Percentiles rank a stretch among this genome's conserved stretches.
These are phyloP conservation scores for Austroboletus novae-zelandiae DNA, from an alignment of 1,284 basidiomycete genomes.

Conservation along the genomic window DNA sequence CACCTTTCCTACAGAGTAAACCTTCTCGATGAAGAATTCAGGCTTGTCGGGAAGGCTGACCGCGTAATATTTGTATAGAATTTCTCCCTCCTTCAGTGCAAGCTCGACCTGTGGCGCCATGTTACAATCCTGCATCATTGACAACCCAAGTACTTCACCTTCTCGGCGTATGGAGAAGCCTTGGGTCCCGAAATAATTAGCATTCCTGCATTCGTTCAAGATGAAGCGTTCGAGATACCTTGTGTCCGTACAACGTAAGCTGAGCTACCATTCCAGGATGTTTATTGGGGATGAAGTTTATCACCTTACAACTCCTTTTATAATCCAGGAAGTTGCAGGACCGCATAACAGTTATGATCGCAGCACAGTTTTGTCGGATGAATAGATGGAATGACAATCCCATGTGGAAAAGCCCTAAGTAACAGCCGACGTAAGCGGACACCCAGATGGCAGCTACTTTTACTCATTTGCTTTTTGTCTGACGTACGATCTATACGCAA, in stretches of 20 bases:
- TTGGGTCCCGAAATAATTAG: not conserved
- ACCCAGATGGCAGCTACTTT: too few species aligned
- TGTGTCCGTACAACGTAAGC: constrained; percentile 8
- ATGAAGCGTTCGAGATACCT: not conserved
- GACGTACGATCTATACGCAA: too few species aligned
- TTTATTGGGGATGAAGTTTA: not conserved
- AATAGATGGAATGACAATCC: too few species aligned
- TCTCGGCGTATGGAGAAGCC: constrained; percentile 9
- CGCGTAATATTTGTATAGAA: constrained; percentile 44
- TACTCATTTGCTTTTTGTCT: too few species aligned
- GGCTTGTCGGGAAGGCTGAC: constrained; percentile 62
- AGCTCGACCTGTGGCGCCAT: constrained; percentile 43
- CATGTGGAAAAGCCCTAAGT: too few species aligned
- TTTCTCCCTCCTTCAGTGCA: constrained; percentile 54
- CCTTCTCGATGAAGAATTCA: constrained; percentile 52
- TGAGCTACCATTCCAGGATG: constrained; percentile 4
- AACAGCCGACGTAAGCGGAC: too few species aligned
- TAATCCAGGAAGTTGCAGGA: too few species aligned
- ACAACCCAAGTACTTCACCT: not conserved
- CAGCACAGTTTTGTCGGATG: too few species aligned
- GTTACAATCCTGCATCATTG: not conserved
- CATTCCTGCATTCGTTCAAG: not conserved
- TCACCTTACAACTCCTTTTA: too few species aligned
- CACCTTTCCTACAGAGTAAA: constrained; percentile 63
- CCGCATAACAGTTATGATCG: too few species aligned